phyloP scores from a whole-genome alignment of 495 filamentous ascomycete genomes.

The Penicillium turbatum region DNA sequence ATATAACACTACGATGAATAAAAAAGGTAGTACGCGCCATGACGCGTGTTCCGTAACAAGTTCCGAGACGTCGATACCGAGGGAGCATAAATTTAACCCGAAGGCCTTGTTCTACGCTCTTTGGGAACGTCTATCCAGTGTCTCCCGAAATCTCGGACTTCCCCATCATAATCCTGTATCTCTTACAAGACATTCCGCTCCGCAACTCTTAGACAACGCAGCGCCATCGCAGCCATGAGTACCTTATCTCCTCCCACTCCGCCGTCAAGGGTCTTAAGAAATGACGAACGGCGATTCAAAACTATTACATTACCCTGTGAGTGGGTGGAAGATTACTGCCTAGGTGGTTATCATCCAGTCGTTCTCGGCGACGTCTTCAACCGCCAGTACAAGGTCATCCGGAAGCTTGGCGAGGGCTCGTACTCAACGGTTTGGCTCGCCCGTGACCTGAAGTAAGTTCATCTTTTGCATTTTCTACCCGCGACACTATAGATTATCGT shows the following conservation, averaged over 20 bases:
- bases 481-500: conserved; percentile 2
- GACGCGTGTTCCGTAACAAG: too few species aligned
- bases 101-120: background rate
- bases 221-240: conserved; percentile 7
- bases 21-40: too few species aligned
- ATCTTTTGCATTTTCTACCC: conserved; percentile 5
- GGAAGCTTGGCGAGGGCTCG: conserved; percentile 43
- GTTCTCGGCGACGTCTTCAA: conserved; percentile 37
- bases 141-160: background rate
- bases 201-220: conserved; percentile 4
- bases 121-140: conserved; percentile 1
- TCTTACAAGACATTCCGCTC: conserved; percentile 1
- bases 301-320: conserved; percentile 16
- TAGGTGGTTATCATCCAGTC: conserved; percentile 43
- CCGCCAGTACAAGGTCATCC: conserved; percentile 35
- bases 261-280: conserved; percentile 4
- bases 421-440: conserved; percentile 48
- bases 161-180: background rate
- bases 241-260: conserved; percentile 14
- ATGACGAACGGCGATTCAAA: conserved; percentile 13
- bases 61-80: too few species aligned
- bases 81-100: background rate
- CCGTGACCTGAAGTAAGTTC: conserved; percentile 25
- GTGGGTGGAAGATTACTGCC: conserved; percentile 29
- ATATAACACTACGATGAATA: too few species aligned